phyloP scores from a whole-genome alignment of 1,284 basidiomycete genomes.

The Ceratobasidium sp. region DNA sequence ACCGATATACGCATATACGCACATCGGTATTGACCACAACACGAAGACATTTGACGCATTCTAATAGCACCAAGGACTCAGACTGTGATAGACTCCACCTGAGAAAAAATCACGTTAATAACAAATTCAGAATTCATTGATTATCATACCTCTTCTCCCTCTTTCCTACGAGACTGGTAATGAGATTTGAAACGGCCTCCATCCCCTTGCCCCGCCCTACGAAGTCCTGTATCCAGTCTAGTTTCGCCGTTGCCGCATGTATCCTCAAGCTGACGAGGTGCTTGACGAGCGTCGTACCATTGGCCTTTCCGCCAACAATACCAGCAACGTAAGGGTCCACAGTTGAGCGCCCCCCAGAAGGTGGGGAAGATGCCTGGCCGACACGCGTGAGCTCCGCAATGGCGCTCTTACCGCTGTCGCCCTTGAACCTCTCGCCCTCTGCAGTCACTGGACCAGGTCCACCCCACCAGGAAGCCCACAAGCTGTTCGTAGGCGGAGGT shows the following conservation, averaged over 20 bases:
- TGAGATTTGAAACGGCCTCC: slow-evolving; percentile 66
- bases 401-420: slow-evolving; percentile 55
- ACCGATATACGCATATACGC: slow-evolving; percentile 50
- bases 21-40: slow-evolving; percentile 89
- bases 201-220: slow-evolving; percentile 73
- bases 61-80: slow-evolving; percentile 75
- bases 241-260: slow-evolving; percentile 82
- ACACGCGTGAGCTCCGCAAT: slow-evolving; percentile 52
- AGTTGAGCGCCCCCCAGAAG: background rate
- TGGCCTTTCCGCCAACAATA: slow-evolving; percentile 55
- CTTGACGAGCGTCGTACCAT: slow-evolving; percentile 74
- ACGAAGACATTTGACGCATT: slow-evolving; percentile 82
- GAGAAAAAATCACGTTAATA: background rate
- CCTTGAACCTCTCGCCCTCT: slow-evolving; percentile 56
- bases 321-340: slow-evolving; percentile 52
- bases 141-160: slow-evolving; percentile 61
- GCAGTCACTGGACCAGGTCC: slow-evolving; percentile 49
- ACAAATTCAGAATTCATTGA: background rate
- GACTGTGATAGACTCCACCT: slow-evolving; percentile 63
- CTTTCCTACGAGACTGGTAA: slow-evolving; percentile 70
- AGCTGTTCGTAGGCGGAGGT: slow-evolving; percentile 51
- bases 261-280: slow-evolving; percentile 87
- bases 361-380: slow-evolving; percentile 7
- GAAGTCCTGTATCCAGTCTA: slow-evolving; percentile 84
- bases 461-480: slow-evolving; percentile 42